Evolutionary conservation across 441 rosid genomes (phyloP), one percentile per base, ranked within the genome.

Genomic region (Cnidoscolus chayamansa): DNA sequence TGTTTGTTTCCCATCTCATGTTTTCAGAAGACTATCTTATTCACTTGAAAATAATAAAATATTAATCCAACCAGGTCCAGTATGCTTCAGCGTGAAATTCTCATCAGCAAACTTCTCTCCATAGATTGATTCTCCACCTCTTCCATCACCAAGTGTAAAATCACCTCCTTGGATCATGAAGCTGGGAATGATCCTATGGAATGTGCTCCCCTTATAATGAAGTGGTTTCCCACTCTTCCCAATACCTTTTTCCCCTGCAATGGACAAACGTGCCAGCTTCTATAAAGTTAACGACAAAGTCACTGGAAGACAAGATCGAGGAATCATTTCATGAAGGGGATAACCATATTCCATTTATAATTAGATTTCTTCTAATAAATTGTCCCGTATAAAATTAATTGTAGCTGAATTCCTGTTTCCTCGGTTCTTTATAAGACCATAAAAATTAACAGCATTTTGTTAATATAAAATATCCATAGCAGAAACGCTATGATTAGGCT

Each of bases 131-230:
- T 94, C 98, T 56, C 98, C 98, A 45, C 97, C 98, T 77, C 87
- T 84, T 68, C 98, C 98, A 37, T 90, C 90, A 0, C 97, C 96
- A 25, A 59, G 94, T 0, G 97, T 92, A 55, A 94, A 90, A 68
- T 94, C 98, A 67, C 98, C 98, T 37, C 98, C 97, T 56, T 94
- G 97, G 17, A 90, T 72, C 98, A 94, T 94, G 78, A 94, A 92
- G 81, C 85, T 86, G 7, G 98, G 98, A 74, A 94, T 92, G 81
- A 94, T 90, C 78, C 97, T 82, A 80, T 92, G 98, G 79, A 94
- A 88, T 10, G 70, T 17, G 73, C 97, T 92, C 9, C 91, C 95
- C 79, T 89, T 94, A 81, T 79, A 94, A 65, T 92, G 92, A 37
- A 94, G 90, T 60, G 94, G 88, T 43, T 92, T 92, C 75, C 97